Evolutionary conservation across 352 stramenopile genomes (phyloP), one percentile per base, ranked within the genome.

Genomic region (Chrysophaeum taylorii): DNA sequence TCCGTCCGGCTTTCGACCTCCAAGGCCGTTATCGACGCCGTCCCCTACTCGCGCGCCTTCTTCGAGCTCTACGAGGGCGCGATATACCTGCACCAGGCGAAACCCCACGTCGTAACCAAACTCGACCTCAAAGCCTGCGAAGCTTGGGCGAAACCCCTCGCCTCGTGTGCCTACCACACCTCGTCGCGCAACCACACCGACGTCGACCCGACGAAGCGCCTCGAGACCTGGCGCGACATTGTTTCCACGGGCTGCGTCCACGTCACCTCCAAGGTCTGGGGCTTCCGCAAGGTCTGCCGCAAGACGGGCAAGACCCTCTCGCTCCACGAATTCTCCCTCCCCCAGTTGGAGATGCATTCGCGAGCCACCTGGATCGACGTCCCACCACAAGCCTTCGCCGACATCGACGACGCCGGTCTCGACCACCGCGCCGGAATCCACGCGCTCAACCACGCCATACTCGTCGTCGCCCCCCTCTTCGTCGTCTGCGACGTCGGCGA

Each of bases 321-420:
- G 61, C 80, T 83, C 35, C 90, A 87, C 57, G 89, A 96, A 70
- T 95, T 98, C 69, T 88, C 85, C 0, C 79, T 99, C n/a, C 94
- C 95, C 18, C 86, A 84, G 0, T 93, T 98, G 85, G 88, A 98
- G 79, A 92, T 86, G 64, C 92, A 94, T 52, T 96, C 91, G 7
- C 85, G 94, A 73, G 94, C 87, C 12, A 71, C 96, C 16, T 99
- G 94, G 95, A 77, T 98, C 18, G 93, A 99, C 76, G 75, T 63
- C 7, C 52, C 50, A 7, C 27, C 50, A 45, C 39, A 45, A 21
- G 39, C 39, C 41, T 48, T 48, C 21, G 41, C 14, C 41, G 21
- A 48, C 14, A 48, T 48, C 21, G 41, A 14, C 14, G 21, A 48
- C 14, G 41, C 41, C 41, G 41, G 41, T 21, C 41, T 14, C 41